A percentile compares a stretch with the other conserved stretches of the same genome.
phyloP scores from a whole-genome alignment of 306 rosid species.

The Albizia julibrissin region DNA sequence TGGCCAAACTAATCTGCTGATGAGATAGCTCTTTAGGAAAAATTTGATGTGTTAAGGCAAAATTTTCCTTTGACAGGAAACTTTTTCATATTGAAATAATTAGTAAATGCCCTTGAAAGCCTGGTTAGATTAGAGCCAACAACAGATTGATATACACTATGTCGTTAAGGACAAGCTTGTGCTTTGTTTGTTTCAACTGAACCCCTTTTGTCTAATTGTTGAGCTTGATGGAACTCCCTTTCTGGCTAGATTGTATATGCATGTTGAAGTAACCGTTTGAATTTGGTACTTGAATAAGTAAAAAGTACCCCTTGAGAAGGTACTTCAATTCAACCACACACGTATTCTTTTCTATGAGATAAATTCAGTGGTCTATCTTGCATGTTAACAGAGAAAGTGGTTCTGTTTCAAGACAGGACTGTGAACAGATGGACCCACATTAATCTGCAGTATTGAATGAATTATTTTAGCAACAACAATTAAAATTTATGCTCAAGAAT shows the following conservation, averaged over 20 bases:
- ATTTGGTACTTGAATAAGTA: background rate
- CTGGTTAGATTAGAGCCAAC: background rate
- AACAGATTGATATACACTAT: background rate
- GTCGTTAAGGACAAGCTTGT: background rate
- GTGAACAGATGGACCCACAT: background rate
- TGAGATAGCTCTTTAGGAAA: background rate
- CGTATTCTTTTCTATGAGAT: slow-evolving; percentile 1
- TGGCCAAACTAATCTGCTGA: background rate
- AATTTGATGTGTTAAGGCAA: background rate
- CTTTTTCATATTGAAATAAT: background rate
- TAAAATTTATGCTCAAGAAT: background rate
- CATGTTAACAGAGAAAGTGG: background rate
- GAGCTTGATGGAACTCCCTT: slow-evolving; percentile 4
- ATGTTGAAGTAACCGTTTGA: background rate
- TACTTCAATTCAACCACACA: background rate
- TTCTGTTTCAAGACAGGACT: background rate
- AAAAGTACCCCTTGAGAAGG: background rate
- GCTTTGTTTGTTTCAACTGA: slow-evolving; percentile 2
- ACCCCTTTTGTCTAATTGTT: background rate
- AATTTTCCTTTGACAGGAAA: background rate
- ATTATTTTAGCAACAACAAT: slow-evolving; percentile 1
- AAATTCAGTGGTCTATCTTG: background rate
- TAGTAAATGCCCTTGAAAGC: background rate
- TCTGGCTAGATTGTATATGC: background rate
- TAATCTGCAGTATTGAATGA: slow-evolving; percentile 13